phyloP scores from a whole-genome alignment of 1,139 yeast genomes.

The Suhomyces bolitotheri region DNA sequence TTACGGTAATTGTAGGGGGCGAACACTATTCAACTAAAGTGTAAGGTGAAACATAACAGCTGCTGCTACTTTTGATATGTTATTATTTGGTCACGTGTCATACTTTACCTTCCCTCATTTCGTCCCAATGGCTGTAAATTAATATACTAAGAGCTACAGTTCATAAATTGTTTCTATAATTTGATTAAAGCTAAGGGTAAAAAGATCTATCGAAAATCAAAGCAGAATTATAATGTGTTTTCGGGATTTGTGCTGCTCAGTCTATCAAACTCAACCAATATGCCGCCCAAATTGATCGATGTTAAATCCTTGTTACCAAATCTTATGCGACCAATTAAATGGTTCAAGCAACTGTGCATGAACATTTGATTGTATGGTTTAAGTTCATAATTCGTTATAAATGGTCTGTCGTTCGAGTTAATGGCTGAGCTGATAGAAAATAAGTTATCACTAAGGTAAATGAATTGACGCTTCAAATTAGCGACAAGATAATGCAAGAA shows the following conservation, averaged over 20 bases:
- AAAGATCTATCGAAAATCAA: background rate
- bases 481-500: conserved; percentile 24
- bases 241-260: conserved; percentile 1
- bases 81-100: no score
- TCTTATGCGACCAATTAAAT: conserved; percentile 6
- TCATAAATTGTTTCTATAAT: background rate
- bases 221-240: no score
- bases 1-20: background rate
- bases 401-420: conserved; percentile 21
- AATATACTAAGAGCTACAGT: no score
- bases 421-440: conserved; percentile 25
- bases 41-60: no score
- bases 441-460: conserved; percentile 22
- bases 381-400: conserved; percentile 12
- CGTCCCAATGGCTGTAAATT: no score
- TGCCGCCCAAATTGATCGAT: conserved; percentile 13
- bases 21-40: no score
- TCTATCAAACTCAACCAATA: conserved; percentile 5
- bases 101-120: no score
- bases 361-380: conserved; percentile 10
- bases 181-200: background rate
- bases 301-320: conserved; percentile 4
- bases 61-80: no score
- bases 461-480: conserved; percentile 24
- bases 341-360: conserved; percentile 11